A percentile compares a stretch with the other conserved stretches of the same genome.
Evolutionary conservation across 441 rosid genomes (phyloP).

Genomic region (Brassica hybrid): DNA sequence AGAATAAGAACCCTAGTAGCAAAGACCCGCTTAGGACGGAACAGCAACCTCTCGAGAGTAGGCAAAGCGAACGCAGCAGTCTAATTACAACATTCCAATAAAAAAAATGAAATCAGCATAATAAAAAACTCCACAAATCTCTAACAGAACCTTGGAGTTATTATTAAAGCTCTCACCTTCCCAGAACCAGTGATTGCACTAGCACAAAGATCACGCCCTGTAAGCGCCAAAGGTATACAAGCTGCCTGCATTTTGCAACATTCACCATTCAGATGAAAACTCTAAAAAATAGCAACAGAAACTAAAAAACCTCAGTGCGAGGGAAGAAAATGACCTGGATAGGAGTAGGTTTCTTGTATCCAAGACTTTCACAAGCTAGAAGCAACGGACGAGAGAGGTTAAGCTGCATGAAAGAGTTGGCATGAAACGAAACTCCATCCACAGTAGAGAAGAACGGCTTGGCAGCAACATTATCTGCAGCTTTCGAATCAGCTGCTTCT

Average conservation of each 20-base stretch:
- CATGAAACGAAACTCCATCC: slow-evolving; percentile 84
- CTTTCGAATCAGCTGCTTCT: slow-evolving; percentile 44
- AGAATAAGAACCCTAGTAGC: slow-evolving; percentile 93
- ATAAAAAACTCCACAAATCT: not conserved
- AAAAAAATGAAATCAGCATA: slow-evolving; percentile 12
- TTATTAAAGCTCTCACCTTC: slow-evolving; percentile 56
- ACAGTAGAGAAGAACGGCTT: slow-evolving; percentile 72
- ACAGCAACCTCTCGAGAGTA: slow-evolving; percentile 83
- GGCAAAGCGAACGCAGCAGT: slow-evolving; percentile 94
- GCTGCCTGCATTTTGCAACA: slow-evolving; percentile 66
- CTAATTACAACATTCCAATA: slow-evolving; percentile 43
- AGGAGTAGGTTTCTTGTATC: slow-evolving; percentile 89
- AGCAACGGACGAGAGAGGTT: slow-evolving; percentile 92
- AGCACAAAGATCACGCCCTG: slow-evolving; percentile 95
- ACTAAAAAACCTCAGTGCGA: not conserved
- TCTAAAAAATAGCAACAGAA: not conserved
- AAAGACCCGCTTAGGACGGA: slow-evolving; percentile 80
- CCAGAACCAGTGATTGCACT: slow-evolving; percentile 98
- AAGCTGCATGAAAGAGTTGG: slow-evolving; percentile 87
- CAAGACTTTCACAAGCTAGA: slow-evolving; percentile 90
- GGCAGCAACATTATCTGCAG: slow-evolving; percentile 18
- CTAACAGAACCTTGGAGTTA: not conserved
- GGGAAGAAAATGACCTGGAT: slow-evolving; percentile 64
- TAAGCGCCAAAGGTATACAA: slow-evolving; percentile 82
- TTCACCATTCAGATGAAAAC: slow-evolving; percentile 10